Base-by-base conservation (phyloP, 2,329 filamentous ascomycete species). In the Aspergillus clavatus region DNA sequence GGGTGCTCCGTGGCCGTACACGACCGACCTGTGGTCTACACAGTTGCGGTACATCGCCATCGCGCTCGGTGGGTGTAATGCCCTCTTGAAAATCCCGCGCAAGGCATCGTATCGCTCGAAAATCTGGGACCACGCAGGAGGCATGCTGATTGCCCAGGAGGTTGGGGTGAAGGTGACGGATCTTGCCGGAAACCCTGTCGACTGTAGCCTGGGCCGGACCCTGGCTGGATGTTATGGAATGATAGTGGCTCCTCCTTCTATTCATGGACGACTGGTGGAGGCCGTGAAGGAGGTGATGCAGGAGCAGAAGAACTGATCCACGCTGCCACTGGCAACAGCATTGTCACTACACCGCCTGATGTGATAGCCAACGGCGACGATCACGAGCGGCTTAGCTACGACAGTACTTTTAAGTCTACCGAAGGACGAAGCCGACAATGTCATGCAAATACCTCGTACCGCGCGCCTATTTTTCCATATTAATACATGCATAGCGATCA, bases 51-150 rank as follows among this genome's bases (percentile, higher is more conserved):
- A 80, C 54, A 68, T 76, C 3, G 72, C 75, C 3, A 68, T 78
- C 28, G 70, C 75, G 1, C 67, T 78, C 0, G 75, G 75, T 11
- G 71, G 70, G 21, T 71, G 72, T 22, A 72, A 76, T 52, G 69
- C 74, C 21, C 68, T 75, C 56, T 54, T 79, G 12, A 72, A 76
- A 35, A 70, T 77, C 21, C 72, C 74, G 7, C 65, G 64, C 42
- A 67, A 68, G 3, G 52, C 62, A 24, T 59, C 62, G 7, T 68
- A 76, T 49, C 73, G 68, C 24, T 74, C 73, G 1, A 70, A 71
- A 45, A 64, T 77, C n/a, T 80, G 76, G 76, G 77, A 80, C 57
- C 77, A 80, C 59, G 74, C 74, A 1, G 76, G 76, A 4, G 76
- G 76, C 0, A 72, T 76, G 53, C 56, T 79, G 21, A 67, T 80